These are phyloP conservation scores for Ogataea salicorniae DNA, from an alignment of 805 yeast genomes.

Conservation along the genomic window DNA sequence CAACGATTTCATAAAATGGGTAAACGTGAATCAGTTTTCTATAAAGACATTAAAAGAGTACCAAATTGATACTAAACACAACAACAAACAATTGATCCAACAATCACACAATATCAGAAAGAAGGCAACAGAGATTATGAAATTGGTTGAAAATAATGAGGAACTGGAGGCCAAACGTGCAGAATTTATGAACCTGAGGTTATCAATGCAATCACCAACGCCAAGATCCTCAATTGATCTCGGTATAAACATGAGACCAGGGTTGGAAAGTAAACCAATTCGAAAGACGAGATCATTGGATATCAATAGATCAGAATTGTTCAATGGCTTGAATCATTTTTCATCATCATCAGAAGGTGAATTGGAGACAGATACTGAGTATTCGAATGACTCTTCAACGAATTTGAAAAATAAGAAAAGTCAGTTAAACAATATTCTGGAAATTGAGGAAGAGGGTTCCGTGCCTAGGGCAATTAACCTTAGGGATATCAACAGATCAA, in stretches of 20 bases:
- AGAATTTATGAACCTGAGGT: constrained; percentile 36
- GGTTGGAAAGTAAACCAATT: background rate
- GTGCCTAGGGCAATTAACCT: background rate
- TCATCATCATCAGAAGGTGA: constrained; percentile 13
- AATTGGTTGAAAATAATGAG: constrained; percentile 28
- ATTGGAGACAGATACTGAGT: constrained; percentile 2
- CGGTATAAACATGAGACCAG: constrained; percentile 12
- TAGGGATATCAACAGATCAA: background rate
- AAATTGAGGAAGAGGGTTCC: constrained; percentile 13
- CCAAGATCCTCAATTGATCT: constrained; percentile 24
- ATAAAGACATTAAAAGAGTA: constrained; percentile 27
- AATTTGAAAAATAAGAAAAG: constrained; percentile 5
- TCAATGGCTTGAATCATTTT: constrained; percentile 9
- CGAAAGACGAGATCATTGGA: constrained; percentile 26
- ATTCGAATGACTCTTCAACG: background rate
- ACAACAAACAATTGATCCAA: constrained; percentile 15
- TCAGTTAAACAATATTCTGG: constrained; percentile 15
- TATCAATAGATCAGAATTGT: constrained; percentile 19
- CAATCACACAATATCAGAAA: constrained; percentile 32
- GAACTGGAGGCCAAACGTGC: constrained; percentile 36
- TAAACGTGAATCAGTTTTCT: constrained; percentile 34
- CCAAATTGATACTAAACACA: constrained; percentile 18
- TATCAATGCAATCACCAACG: constrained; percentile 34
- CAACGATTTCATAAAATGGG: constrained; percentile 43
- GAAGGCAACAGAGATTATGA: constrained; percentile 33